Evolutionary conservation across 179 eudicot species (phyloP).

Genomic region (Gypsophila paniculata): DNA sequence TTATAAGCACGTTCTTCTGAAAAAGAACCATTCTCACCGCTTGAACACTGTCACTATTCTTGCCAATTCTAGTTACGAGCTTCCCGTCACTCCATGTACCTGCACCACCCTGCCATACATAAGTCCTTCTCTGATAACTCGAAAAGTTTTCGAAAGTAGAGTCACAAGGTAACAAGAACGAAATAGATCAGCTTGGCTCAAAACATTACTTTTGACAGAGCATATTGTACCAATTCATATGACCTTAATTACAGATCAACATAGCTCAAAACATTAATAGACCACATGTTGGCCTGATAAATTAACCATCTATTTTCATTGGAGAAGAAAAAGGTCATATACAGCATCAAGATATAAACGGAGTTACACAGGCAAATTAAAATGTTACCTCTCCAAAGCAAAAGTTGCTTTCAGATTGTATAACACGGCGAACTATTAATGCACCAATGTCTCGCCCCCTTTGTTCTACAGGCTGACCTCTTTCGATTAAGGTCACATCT

Average conservation of each 20-base stretch:
- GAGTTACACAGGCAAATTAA: not conserved
- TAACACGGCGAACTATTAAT: conserved; percentile 73
- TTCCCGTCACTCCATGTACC: conserved; percentile 99
- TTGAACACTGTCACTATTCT: conserved; percentile 73
- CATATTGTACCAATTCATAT: not conserved
- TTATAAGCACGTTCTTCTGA: not conserved
- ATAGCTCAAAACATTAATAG: too few relatives aligned
- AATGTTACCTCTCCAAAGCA: conserved; percentile 96
- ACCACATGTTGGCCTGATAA: not conserved
- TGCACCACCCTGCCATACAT: conserved; percentile 99
- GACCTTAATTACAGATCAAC: not conserved
- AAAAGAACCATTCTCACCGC: conserved; percentile 49
- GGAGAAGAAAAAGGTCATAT: not conserved
- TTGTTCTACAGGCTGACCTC: conserved; percentile 94
- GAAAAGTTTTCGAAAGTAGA: conserved; percentile 2
- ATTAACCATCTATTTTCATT: not conserved
- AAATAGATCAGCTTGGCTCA: conserved; percentile 8
- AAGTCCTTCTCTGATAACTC: conserved; percentile 56
- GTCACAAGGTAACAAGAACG: not conserved
- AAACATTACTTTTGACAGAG: not conserved
- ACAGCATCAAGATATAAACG: not conserved
- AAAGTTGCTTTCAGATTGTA: conserved; percentile 92
- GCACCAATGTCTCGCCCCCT: conserved; percentile 99
- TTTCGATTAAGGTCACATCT: conserved; percentile 84
- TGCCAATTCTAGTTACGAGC: conserved; percentile 95